These are phyloP conservation scores for Amanita thiersii DNA, from an alignment of 768 basidiomycete genomes.

Conservation along the genomic window DNA sequence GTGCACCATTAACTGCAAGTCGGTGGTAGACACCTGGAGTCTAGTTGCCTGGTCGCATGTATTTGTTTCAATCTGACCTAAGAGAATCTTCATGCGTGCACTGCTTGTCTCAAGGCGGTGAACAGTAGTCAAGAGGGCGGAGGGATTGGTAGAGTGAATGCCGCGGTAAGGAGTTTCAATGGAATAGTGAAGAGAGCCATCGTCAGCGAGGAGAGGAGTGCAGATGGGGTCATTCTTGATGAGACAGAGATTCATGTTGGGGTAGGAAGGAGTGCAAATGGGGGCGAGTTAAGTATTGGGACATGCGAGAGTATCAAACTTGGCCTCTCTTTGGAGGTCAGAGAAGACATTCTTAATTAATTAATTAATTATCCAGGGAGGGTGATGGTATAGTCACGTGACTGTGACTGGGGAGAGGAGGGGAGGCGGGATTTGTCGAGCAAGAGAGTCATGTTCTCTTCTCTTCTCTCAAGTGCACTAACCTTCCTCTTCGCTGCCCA, in stretches of 20 bases:
- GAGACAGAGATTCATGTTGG: not conserved
- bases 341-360: no score
- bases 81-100: not conserved
- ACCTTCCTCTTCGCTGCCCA: constrained; percentile 24
- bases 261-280: no score
- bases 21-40: not conserved
- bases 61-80: not conserved
- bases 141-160: not conserved
- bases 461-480: constrained; percentile 8
- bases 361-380: no score
- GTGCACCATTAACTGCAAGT: not conserved
- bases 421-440: not conserved
- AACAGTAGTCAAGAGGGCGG: not conserved
- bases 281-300: no score
- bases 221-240: not conserved
- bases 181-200: no score
- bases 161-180: not conserved
- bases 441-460: constrained; percentile 7
- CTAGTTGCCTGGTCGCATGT: not conserved
- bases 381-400: not conserved
- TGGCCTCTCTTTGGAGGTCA: no score
- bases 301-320: no score
- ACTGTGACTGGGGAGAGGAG: not conserved
- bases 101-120: not conserved
- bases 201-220: not conserved